Evolutionary conservation across 768 basidiomycete species (phyloP).

Genomic region (Mycena sanguinolenta): DNA sequence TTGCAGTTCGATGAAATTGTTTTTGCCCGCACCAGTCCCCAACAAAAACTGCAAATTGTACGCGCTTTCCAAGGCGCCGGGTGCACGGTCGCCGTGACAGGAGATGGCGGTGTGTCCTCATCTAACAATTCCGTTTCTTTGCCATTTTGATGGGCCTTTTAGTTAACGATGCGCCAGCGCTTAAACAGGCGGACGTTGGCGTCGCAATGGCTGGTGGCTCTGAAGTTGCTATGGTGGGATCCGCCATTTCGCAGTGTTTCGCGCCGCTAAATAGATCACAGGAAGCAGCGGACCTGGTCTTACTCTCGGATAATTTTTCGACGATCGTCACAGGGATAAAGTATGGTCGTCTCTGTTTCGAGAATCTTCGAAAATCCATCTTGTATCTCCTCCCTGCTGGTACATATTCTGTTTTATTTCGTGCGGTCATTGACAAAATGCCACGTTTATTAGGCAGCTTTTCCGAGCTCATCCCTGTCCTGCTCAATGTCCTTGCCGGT

Average conservation of each 20-base stretch:
- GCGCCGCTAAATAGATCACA: conserved; percentile 13
- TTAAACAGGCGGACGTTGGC: conserved; percentile 73
- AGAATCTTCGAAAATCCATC: conserved; percentile 72
- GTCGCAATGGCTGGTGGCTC: conserved; percentile 70
- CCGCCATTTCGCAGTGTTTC: neutral
- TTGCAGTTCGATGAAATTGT: conserved; percentile 63
- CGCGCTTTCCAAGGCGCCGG: conserved; percentile 66
- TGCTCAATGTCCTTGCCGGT: conserved; percentile 59
- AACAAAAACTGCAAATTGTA: conserved; percentile 77
- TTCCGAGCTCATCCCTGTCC: conserved; percentile 72
- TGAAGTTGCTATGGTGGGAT: conserved; percentile 57
- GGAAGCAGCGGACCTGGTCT: conserved; percentile 73
- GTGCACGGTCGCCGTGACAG: conserved; percentile 73
- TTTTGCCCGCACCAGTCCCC: conserved; percentile 73
- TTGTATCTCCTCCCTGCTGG: conserved; percentile 66
- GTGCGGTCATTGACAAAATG: neutral
- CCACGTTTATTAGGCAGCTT: conserved; percentile 50
- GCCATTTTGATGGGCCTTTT: neutral
- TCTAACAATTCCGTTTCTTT: too few relatives aligned
- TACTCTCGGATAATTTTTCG: conserved; percentile 72
- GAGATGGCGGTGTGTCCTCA: conserved; percentile 64
- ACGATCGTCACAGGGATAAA: conserved; percentile 74
- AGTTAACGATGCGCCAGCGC: conserved; percentile 70
- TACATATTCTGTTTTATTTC: conserved; percentile 47
- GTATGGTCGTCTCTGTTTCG: conserved; percentile 75